Evolutionary conservation across 2,329 filamentous ascomycete species (phyloP), one percentile per base, ranked within the genome.

Genomic region (Gyromitra esculenta): DNA sequence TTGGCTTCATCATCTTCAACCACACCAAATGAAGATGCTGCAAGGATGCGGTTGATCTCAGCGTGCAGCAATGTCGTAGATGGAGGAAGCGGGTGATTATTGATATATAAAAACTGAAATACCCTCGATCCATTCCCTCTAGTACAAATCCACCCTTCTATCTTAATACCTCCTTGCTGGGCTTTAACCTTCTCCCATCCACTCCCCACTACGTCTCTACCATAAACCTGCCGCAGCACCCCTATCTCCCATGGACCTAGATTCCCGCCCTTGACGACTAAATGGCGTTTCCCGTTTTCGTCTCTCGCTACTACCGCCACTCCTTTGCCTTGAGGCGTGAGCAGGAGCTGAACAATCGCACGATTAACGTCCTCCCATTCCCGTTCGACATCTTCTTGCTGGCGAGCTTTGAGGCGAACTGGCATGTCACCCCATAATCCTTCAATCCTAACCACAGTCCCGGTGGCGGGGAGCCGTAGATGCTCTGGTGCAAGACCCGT

Each of bases 21-120:
- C 13, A 85, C 83, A 0, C 93, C 93, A 84, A 98, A 99, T 75
- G 86, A 89, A 0, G 96, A 98, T 52, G 88, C 87, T 3, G 86
- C 84, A 82, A 98, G 97, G 0, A 94, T 81, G 25, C 86, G 87
- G 82, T 98, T 98, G 75, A 97, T 86, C 74, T 91, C 90, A 68
- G 92, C 89, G 80, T 92, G 96, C 0, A 98, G 83, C 5, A 91
- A 83, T 52, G 80, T 80, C 35, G 73, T 77, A 2, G 56, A 48
- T 35, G 71, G 75, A 1, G 68, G 57, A 31, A 81, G 67, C 7
- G 80, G 78, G 8, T 77, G 72, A 1, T 68, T 76, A 52, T 81
- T 81, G 8, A 81, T 75, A 77, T 76, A 79, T 7, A 81, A 54
- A 74, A 77, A 81, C 68, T 81, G 80, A 9, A 71, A 57, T 21